Conservation (phyloP, 2,329 filamentous ascomycete genomes). For the Zymoseptoria crescenta region DNA sequence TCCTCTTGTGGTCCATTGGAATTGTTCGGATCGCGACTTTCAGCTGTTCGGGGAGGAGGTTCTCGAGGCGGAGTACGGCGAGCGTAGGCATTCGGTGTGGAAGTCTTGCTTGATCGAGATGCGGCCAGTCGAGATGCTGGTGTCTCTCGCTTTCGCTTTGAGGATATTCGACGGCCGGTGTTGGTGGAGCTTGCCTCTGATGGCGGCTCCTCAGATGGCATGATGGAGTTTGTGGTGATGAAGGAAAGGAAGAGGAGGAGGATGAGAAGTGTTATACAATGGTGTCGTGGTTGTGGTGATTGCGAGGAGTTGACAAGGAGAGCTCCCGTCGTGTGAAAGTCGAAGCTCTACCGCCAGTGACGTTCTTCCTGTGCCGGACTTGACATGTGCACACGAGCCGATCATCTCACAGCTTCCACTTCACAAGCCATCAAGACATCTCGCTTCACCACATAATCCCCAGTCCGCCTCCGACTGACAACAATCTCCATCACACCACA, state of each 20-base stretch:
- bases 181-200: slow-evolving; percentile 13
- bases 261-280: background rate
- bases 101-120: slow-evolving; percentile 17
- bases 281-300: background rate
- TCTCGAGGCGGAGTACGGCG: slow-evolving; percentile 27
- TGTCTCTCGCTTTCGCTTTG: slow-evolving; percentile 28
- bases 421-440: background rate
- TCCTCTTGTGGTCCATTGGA: slow-evolving; percentile 8
- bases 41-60: slow-evolving; percentile 4
- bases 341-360: background rate
- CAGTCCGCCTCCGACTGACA: slow-evolving; percentile 2
- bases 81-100: slow-evolving; percentile 27
- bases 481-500: background rate
- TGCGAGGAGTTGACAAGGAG: background rate
- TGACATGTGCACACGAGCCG: background rate
- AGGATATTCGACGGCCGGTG: slow-evolving; percentile 8
- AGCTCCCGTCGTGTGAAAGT: background rate
- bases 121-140: slow-evolving; percentile 20
- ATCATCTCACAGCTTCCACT: no score
- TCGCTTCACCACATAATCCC: slow-evolving; percentile 1
- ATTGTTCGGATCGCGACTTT: slow-evolving; percentile 2
- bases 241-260: background rate
- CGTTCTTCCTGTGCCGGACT: background rate
- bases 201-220: slow-evolving; percentile 17
- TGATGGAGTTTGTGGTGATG: slow-evolving; percentile 4